Evolutionary conservation across 257 asterid genomes (phyloP), one percentile per base, ranked within the genome.

Genomic region (Eucommia ulmoides): DNA sequence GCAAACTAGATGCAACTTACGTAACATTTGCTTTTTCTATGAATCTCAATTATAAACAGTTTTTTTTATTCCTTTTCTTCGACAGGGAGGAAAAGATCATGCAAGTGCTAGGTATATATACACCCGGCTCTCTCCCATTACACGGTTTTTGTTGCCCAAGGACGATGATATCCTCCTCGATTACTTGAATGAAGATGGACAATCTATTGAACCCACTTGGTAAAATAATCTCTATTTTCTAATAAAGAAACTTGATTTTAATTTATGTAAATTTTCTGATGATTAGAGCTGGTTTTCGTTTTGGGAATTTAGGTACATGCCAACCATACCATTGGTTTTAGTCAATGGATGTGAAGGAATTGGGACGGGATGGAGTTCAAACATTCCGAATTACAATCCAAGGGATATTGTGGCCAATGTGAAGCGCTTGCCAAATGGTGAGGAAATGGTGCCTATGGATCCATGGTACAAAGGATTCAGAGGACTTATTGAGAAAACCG

Each of bases 341-440:
- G 94, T 91, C 20, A 91, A 91, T 70, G 99, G 99, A 25, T 80
- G 99, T 74, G 99, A 91, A 77, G 99, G 99, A 51, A 91, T 91
- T 42, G 99, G 99, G 44, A 86, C 99, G 18, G 95, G 95, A 41
- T 91, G 99, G 99, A 91, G 99, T 68, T 51, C 99, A 7, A 86
- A 54, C 24, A 60, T 91, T 20, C 95, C 97, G 8, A 86, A 91
- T 63, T 91, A 91, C 45, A 83, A 91, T 59, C 99, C 97, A 22
- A 68, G 78, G 29, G 94, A 91, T 62, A 75, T 86, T 50, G 70
- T 91, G 16, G 74, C 77, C 17, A 91, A 91, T 62, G 63, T 87
- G 55, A 81, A 79, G 73, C 79, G 61, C 51, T 65, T 91, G 75
- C 54, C 86, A 61, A 69, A 77, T 65, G 82, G 61, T 70, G 95